These are phyloP conservation scores for Crithidia mellificae DNA, from an alignment of 208 protist species.

Conservation along the genomic window DNA sequence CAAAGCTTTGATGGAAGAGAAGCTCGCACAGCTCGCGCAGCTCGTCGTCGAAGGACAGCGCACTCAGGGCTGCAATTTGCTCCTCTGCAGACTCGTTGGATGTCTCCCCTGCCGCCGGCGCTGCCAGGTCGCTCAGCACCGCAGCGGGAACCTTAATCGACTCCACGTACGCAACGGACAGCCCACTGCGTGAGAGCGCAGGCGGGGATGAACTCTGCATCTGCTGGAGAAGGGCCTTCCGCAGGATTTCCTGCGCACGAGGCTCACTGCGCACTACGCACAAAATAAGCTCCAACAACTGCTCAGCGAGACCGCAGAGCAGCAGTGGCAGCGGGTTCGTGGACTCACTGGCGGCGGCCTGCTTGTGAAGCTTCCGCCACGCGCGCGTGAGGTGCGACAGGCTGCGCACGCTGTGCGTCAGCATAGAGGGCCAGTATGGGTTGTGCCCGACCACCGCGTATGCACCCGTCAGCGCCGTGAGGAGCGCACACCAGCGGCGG, in stretches of 20 bases:
- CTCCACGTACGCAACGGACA: slow-evolving; percentile 29
- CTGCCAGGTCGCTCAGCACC: slow-evolving; percentile 22
- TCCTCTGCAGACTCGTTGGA: background rate
- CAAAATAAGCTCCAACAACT: slow-evolving; percentile 26
- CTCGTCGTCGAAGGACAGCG: slow-evolving; percentile 32
- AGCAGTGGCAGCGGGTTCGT: background rate
- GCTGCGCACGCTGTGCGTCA: slow-evolving; percentile 28
- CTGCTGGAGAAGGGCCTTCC: slow-evolving; percentile 17
- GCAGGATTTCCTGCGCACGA: slow-evolving; percentile 25
- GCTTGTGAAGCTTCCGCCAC: slow-evolving; percentile 11
- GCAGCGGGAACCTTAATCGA: slow-evolving; percentile 27
- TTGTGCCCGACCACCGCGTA: slow-evolving; percentile 56
- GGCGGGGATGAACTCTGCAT: slow-evolving; percentile 2
- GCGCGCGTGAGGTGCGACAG: slow-evolving; percentile 10
- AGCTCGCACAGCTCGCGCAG: slow-evolving; percentile 14
- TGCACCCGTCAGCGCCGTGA: slow-evolving; percentile 27
- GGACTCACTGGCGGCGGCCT: background rate
- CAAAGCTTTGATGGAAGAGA: slow-evolving; percentile 22
- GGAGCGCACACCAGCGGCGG: slow-evolving; percentile 22
- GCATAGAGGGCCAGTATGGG: slow-evolving; percentile 71
- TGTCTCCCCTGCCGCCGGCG: background rate
- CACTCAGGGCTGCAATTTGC: slow-evolving; percentile 3
- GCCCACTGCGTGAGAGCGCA: slow-evolving; percentile 25
- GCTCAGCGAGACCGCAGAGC: background rate
- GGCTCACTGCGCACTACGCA: slow-evolving; percentile 32